Evolutionary conservation across 441 rosid genomes (phyloP).

Genomic region (Breynia disticha): DNA sequence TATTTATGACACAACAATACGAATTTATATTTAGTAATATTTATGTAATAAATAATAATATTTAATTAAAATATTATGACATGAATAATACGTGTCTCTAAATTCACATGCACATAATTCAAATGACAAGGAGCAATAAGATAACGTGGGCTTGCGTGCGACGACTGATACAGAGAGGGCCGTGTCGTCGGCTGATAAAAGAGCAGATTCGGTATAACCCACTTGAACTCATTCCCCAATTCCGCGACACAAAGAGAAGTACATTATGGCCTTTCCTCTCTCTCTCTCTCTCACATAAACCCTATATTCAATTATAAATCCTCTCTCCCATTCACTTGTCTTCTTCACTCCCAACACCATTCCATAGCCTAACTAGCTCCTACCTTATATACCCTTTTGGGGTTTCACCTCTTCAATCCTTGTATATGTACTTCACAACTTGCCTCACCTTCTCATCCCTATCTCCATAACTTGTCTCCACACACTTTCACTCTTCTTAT

Average conservation of each 20-base stretch:
- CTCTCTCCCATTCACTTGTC: constrained; percentile 63
- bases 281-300: constrained; percentile 3
- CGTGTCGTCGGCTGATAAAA: constrained; percentile 41
- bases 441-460: too few species aligned
- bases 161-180: constrained; percentile 34
- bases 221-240: constrained; percentile 47
- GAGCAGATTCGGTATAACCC: constrained; percentile 41
- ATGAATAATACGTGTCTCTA: too few species aligned
- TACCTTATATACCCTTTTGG: constrained; percentile 15
- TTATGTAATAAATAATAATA: too few species aligned
- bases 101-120: too few species aligned
- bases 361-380: constrained; percentile 38
- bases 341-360: constrained; percentile 64
- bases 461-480: too few species aligned
- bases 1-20: too few species aligned
- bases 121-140: constrained; percentile 21
- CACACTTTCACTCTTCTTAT: too few species aligned
- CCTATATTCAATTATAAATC: constrained; percentile 14
- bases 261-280: not conserved
- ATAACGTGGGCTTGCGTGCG: constrained; percentile 35
- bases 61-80: too few species aligned
- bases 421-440: too few species aligned
- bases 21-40: too few species aligned
- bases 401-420: constrained; percentile 59
- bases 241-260: constrained; percentile 21